Conservation (phyloP, 73 alveolate genomes). For the Paramecium octaurelia region DNA sequence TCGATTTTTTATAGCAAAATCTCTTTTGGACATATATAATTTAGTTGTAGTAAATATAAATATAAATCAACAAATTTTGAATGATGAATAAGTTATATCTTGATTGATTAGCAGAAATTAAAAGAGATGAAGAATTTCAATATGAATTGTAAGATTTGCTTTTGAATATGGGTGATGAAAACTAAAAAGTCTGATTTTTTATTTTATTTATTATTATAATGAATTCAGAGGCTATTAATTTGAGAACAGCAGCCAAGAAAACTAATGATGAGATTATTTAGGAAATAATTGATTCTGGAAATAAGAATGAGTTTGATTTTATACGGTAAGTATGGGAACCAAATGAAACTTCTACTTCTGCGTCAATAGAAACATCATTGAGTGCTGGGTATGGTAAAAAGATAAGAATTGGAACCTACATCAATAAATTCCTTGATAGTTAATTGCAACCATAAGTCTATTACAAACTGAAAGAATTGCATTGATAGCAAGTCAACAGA, state of each 20-base stretch:
- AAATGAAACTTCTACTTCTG: not conserved
- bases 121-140: no score
- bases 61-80: no score
- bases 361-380: not conserved
- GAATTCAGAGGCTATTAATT: slow-evolving; percentile 35
- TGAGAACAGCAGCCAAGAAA: slow-evolving; percentile 2
- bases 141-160: not conserved
- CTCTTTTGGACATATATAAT: no score
- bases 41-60: no score
- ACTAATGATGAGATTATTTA: not conserved
- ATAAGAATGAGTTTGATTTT: not conserved
- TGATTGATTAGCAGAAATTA: no score
- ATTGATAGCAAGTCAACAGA: not conserved
- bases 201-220: not conserved
- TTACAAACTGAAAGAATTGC: slow-evolving; percentile 5
- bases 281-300: not conserved
- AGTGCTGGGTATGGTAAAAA: not conserved
- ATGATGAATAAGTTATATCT: no score
- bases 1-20: no score
- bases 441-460: not conserved
- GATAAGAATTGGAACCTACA: not conserved
- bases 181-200: not conserved
- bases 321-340: slow-evolving; percentile 36
- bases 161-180: not conserved
- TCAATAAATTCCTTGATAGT: not conserved